phyloP scores from a whole-genome alignment of 1,284 basidiomycete species.

The Microbotryomycetes sp. region DNA sequence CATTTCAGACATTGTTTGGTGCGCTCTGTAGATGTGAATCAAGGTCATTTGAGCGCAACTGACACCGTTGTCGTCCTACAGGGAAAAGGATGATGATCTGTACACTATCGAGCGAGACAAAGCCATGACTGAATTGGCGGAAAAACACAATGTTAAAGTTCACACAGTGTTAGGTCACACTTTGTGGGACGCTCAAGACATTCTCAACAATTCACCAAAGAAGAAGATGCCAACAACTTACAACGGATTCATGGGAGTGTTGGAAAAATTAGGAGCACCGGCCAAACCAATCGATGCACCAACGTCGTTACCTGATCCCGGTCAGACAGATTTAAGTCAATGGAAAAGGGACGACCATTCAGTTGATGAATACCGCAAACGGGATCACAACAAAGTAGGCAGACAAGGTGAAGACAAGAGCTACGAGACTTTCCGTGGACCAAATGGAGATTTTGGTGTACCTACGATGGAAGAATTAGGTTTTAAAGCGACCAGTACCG shows the following conservation, averaged over 20 bases:
- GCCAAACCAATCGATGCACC: conserved; percentile 34
- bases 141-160: conserved; percentile 41
- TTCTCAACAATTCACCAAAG: conserved; percentile 20
- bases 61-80: neutral
- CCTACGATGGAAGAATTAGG: conserved; percentile 49
- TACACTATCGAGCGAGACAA: conserved; percentile 38
- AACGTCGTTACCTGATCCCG: conserved; percentile 32
- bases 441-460: conserved; percentile 46
- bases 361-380: conserved; percentile 11
- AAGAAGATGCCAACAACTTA: conserved; percentile 56
- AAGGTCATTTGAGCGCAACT: conserved; percentile 34
- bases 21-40: too few species aligned
- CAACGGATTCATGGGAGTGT: conserved; percentile 60
- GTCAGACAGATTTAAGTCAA: neutral
- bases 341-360: conserved; percentile 1
- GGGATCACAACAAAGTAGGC: conserved; percentile 41
- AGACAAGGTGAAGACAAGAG: conserved; percentile 29
- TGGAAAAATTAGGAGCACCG: conserved; percentile 45
- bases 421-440: conserved; percentile 44
- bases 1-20: conserved; percentile 49
- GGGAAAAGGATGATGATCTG: conserved; percentile 34
- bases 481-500: conserved; percentile 46
- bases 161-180: conserved; percentile 44
- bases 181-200: conserved; percentile 43
- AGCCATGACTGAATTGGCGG: conserved; percentile 38